Evolutionary conservation across 208 protist genomes (phyloP).

Genomic region (Giardia muris): DNA sequence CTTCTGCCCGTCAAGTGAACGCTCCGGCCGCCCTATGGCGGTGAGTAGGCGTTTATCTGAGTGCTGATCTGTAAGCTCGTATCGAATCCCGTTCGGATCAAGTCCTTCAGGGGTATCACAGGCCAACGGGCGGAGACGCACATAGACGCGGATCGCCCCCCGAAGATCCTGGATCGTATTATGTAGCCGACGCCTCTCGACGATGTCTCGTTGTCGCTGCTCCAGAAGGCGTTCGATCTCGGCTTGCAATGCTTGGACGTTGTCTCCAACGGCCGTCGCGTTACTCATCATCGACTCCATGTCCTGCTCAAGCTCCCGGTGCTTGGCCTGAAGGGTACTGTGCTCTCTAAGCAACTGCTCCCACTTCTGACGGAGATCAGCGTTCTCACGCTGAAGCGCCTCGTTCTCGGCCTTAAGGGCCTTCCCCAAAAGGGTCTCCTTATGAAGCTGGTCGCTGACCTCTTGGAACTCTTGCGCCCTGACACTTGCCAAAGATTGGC

Average conservation of each 20-base stretch:
- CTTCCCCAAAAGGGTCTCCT: no score
- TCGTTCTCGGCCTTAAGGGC: no score
- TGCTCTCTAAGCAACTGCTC: no score
- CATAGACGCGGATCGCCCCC: slow-evolving; percentile 63
- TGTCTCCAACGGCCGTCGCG: no score
- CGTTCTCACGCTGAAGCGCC: no score
- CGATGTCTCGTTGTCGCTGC: neutral
- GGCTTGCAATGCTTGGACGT: neutral
- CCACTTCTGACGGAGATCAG: no score
- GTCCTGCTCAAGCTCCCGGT: no score
- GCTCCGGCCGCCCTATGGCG: neutral
- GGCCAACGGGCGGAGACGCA: slow-evolving; percentile 49
- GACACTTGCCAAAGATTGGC: no score
- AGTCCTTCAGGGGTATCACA: neutral
- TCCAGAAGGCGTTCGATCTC: neutral
- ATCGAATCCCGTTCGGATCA: neutral
- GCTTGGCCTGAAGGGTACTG: no score
- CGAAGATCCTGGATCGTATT: slow-evolving; percentile 55
- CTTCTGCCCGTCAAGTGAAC: neutral
- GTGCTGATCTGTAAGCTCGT: neutral
- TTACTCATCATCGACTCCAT: no score
- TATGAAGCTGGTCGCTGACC: no score
- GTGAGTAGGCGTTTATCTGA: neutral
- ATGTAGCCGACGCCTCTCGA: slow-evolving; percentile 43
- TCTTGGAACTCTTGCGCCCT: no score